phyloP scores from a whole-genome alignment of 1,284 basidiomycete species.

The Irpex lacteus region DNA sequence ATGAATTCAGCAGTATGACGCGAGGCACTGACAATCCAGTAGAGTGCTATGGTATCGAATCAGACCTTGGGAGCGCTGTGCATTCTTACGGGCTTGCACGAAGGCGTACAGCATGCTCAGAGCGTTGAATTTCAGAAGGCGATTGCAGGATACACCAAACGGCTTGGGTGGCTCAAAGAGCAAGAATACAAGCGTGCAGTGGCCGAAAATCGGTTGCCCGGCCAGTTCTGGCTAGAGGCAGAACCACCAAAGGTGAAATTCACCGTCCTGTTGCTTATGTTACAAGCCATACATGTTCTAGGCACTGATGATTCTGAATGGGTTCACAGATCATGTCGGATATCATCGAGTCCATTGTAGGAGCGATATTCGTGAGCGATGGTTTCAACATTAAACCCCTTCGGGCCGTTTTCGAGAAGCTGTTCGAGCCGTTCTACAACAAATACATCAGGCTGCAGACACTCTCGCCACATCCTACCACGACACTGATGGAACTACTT shows the following conservation, averaged over 20 bases:
- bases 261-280: neutral
- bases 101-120: constrained; percentile 21
- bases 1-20: constrained; percentile 1
- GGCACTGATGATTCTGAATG: neutral
- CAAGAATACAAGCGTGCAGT: constrained; percentile 47
- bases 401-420: constrained; percentile 60
- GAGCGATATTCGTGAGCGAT: constrained; percentile 75
- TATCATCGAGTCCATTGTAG: constrained; percentile 73
- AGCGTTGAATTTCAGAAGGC: constrained; percentile 14
- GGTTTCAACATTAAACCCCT: constrained; percentile 57
- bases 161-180: constrained; percentile 44
- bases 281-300: neutral
- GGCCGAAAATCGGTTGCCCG: constrained; percentile 46
- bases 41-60: constrained; percentile 84
- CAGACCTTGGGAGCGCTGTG: constrained; percentile 70
- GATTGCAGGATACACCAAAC: constrained; percentile 53
- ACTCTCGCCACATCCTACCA: constrained; percentile 71
- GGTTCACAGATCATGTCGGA: constrained; percentile 62
- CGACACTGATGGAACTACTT: constrained; percentile 66
- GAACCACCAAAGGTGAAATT: constrained; percentile 68
- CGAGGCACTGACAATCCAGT: constrained; percentile 6
- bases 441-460: constrained; percentile 66
- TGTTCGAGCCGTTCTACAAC: constrained; percentile 73
- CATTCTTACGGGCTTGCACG: constrained; percentile 61
- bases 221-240: constrained; percentile 75